A percentile compares a stretch with the other conserved stretches of the same genome.
Evolutionary conservation across 176 grass and related monocot genomes (phyloP).

Genomic region (Melocanna baccifera): DNA sequence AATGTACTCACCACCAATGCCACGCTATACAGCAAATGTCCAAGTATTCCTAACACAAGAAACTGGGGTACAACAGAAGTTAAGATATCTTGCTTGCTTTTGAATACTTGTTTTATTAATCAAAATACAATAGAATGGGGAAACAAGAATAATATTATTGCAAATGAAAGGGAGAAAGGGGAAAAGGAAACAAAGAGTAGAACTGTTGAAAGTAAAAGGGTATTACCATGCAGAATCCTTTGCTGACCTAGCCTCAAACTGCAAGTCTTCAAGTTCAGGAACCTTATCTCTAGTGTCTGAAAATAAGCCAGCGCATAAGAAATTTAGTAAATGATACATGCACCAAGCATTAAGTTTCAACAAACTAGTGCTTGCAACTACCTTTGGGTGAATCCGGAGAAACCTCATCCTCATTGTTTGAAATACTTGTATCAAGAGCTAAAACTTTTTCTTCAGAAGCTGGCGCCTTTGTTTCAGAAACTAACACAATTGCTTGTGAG

Average conservation of each 20-base stretch:
- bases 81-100: background rate
- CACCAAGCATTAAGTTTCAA: constrained; percentile 5
- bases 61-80: background rate
- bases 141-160: background rate
- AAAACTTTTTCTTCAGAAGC: constrained; percentile 43
- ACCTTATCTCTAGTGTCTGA: constrained; percentile 48
- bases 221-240: constrained; percentile 85
- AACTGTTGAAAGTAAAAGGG: constrained; percentile 21
- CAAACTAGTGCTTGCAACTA: constrained; percentile 1
- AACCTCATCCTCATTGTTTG: constrained; percentile 45
- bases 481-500: constrained; percentile 23
- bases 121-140: background rate
- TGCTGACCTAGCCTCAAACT: constrained; percentile 92
- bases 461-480: constrained; percentile 28
- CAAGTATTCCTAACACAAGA: background rate
- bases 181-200: background rate
- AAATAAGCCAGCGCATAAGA: constrained; percentile 30
- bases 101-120: background rate
- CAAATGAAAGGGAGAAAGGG: background rate
- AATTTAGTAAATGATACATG: constrained; percentile 11
- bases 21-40: background rate
- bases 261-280: constrained; percentile 51
- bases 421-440: constrained; percentile 53
- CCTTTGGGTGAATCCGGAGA: constrained; percentile 25
- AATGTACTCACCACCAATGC: background rate